Evolutionary conservation across 345 rosid species (phyloP).

Genomic region (Linum trigynum): DNA sequence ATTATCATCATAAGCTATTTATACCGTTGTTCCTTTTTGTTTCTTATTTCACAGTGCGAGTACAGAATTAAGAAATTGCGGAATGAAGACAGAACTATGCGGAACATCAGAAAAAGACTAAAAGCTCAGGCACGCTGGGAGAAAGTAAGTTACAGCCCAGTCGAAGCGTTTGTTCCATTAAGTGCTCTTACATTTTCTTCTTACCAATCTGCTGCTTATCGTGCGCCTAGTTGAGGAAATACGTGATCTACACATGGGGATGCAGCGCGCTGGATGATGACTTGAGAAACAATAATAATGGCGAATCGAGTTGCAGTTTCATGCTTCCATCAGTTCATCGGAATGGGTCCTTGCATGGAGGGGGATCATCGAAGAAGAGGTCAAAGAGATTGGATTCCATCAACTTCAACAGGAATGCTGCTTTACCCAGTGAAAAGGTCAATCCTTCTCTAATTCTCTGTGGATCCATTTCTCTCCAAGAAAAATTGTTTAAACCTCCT

Average conservation of each 20-base stretch:
- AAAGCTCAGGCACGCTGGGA: constrained; percentile 86
- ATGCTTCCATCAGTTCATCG: constrained; percentile 27
- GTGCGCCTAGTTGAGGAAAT: constrained; percentile 64
- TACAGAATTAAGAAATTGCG: constrained; percentile 74
- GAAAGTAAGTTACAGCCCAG: constrained; percentile 41
- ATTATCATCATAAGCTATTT: background rate
- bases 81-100: constrained; percentile 64
- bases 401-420: constrained; percentile 31
- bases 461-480: constrained; percentile 5
- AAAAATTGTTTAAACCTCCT: background rate
- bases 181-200: background rate
- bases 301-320: constrained; percentile 29
- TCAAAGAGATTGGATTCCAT: constrained; percentile 16
- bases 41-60: constrained; percentile 47
- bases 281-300: constrained; percentile 8
- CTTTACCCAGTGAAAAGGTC: constrained; percentile 51
- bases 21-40: constrained; percentile 13
- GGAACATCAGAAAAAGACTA: constrained; percentile 50
- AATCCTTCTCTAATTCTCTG: background rate
- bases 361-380: constrained; percentile 30
- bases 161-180: background rate
- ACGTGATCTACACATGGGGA: constrained; percentile 78
- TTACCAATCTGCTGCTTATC: background rate
- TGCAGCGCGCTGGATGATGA: constrained; percentile 44
- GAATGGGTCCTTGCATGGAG: constrained; percentile 26